Conservation (phyloP, 495 filamentous ascomycete genomes). For the Hypoxylon subgilvum region DNA sequence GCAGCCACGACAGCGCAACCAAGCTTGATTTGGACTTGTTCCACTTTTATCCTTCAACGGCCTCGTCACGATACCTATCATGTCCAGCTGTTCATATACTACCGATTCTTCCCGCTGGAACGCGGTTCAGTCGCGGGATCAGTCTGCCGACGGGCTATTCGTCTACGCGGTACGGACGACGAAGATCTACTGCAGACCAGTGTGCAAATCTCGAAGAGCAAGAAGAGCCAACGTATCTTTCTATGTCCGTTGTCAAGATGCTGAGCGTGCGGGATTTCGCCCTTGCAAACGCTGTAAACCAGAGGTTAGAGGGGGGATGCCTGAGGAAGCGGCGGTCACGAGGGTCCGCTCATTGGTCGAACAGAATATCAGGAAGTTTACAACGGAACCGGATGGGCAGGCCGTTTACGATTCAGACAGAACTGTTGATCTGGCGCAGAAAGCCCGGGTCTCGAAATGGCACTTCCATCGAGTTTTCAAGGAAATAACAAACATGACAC, state of each 20-base stretch:
- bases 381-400: conserved; percentile 10
- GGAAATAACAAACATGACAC: conserved; percentile 62
- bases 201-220: conserved; percentile 65
- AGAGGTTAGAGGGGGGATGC: conserved; percentile 43
- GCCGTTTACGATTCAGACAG: conserved; percentile 46
- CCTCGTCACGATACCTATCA: not conserved
- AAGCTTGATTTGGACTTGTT: not conserved
- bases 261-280: conserved; percentile 62
- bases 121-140: conserved; percentile 60
- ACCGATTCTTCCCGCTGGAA: conserved; percentile 53
- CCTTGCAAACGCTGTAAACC: conserved; percentile 71
- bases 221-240: conserved; percentile 67
- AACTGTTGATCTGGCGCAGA: conserved; percentile 57
- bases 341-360: conserved; percentile 50
- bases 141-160: conserved; percentile 57
- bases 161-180: conserved; percentile 69
- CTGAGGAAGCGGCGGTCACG: conserved; percentile 53
- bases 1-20: not conserved
- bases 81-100: conserved; percentile 12
- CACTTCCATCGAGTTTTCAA: conserved; percentile 71
- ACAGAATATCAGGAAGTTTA: conserved; percentile 6
- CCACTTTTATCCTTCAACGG: not conserved
- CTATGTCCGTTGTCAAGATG: conserved; percentile 60
- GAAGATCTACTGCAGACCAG: conserved; percentile 68
- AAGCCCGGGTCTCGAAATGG: conserved; percentile 62